Evolutionary conservation across 495 filamentous ascomycete genomes (phyloP).

Genomic region (Penicillium roqueforti): DNA sequence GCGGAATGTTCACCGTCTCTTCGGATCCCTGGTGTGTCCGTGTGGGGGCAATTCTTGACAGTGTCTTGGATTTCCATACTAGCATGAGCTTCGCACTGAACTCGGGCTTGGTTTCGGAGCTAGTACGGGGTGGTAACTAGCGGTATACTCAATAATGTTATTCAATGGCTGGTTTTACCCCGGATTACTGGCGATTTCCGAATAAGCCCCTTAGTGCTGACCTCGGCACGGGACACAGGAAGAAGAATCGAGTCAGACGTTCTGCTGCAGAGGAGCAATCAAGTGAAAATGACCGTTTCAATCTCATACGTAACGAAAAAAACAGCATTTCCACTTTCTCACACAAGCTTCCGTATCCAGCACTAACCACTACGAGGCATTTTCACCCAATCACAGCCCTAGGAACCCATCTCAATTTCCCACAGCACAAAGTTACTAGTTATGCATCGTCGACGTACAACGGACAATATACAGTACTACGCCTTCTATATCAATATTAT

Average conservation of each 20-base stretch:
- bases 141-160: background rate
- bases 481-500: conserved; percentile 1
- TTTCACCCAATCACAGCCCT: conserved; percentile 24
- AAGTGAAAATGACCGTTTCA: background rate
- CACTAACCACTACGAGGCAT: conserved; percentile 27
- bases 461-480: background rate
- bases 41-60: background rate
- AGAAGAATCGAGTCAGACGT: background rate
- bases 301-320: background rate
- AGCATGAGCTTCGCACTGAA: background rate
- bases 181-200: conserved; percentile 2
- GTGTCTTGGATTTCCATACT: background rate
- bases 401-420: conserved; percentile 5
- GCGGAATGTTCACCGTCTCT: background rate
- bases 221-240: conserved; percentile 2
- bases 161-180: conserved; percentile 3
- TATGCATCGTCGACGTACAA: background rate
- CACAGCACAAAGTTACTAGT: background rate
- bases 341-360: conserved; percentile 8
- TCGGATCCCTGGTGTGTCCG: background rate
- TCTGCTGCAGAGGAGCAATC: no score
- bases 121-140: background rate
- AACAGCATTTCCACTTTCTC: conserved; percentile 1
- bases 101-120: background rate
- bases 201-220: background rate